Conservation (phyloP, 2,329 filamentous ascomycete genomes). For the Colletotrichum ledebouriae region DNA sequence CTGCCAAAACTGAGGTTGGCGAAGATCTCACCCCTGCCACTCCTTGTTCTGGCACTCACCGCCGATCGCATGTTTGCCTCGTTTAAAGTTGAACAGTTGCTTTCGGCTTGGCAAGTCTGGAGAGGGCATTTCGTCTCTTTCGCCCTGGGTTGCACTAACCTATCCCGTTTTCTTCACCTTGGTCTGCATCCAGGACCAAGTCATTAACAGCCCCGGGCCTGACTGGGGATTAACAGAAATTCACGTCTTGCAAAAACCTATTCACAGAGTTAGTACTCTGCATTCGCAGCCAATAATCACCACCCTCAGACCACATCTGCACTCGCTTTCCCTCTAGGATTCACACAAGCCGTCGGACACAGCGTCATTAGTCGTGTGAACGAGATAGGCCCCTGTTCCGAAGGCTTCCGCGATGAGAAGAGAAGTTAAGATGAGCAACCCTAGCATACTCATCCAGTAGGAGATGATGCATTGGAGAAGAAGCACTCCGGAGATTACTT, state of each 20-base stretch:
- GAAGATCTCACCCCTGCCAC: not conserved
- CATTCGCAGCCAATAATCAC: slow-evolving; percentile 3
- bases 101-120: too few relatives aligned
- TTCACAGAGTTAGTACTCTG: slow-evolving; percentile 16
- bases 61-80: slow-evolving; percentile 11
- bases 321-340: not conserved
- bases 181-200: not conserved
- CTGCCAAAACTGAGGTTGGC: slow-evolving; percentile 1
- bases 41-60: slow-evolving; percentile 2
- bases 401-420: not conserved
- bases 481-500: not conserved
- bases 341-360: not conserved
- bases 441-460: not conserved
- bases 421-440: not conserved
- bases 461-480: not conserved
- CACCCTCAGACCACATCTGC: not conserved
- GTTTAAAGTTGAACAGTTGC: not conserved
- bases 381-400: slow-evolving; percentile 3
- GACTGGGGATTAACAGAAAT: not conserved
- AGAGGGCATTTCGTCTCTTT: too few relatives aligned
- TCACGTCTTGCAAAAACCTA: not conserved
- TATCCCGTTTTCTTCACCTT: not conserved
- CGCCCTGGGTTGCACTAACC: too few relatives aligned
- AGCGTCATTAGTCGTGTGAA: not conserved
- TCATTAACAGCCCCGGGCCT: not conserved